phyloP scores from a whole-genome alignment of 768 basidiomycete species.

The Russula lepida region DNA sequence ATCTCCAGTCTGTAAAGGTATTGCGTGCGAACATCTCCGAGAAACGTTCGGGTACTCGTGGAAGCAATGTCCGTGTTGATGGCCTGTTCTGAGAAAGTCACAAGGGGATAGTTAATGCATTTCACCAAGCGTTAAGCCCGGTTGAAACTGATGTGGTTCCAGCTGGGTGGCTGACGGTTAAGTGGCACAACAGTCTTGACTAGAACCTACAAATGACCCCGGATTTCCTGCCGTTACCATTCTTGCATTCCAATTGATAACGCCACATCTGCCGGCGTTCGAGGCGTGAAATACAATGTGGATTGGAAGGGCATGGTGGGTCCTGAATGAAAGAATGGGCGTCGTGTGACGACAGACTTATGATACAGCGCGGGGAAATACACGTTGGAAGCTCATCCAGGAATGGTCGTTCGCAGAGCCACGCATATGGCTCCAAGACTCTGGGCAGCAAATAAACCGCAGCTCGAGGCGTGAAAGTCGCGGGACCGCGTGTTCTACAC shows the following conservation, averaged over 20 bases:
- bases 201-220: slow-evolving; percentile 16
- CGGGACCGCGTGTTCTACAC: background rate
- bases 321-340: slow-evolving; percentile 1
- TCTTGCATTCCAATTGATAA: slow-evolving; percentile 7
- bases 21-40: background rate
- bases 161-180: slow-evolving; percentile 13
- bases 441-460: background rate
- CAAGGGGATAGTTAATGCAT: slow-evolving; percentile 2
- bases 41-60: background rate
- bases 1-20: background rate
- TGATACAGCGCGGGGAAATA: background rate
- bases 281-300: background rate
- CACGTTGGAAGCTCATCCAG: background rate
- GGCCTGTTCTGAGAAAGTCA: background rate
- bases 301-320: background rate
- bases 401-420: background rate
- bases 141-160: slow-evolving; percentile 1
- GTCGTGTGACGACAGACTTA: background rate
- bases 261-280: slow-evolving; percentile 13
- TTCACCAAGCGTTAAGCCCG: background rate
- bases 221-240: slow-evolving; percentile 10
- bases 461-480: background rate
- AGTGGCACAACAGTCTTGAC: slow-evolving; percentile 7
- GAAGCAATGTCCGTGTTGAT: slow-evolving; percentile 1
- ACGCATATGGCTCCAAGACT: background rate